Percentiles rank a stretch among this genome's conserved stretches.
Evolutionary conservation across 129 eudicot genomes (phyloP).

Genomic region (Cynara cardunculus): DNA sequence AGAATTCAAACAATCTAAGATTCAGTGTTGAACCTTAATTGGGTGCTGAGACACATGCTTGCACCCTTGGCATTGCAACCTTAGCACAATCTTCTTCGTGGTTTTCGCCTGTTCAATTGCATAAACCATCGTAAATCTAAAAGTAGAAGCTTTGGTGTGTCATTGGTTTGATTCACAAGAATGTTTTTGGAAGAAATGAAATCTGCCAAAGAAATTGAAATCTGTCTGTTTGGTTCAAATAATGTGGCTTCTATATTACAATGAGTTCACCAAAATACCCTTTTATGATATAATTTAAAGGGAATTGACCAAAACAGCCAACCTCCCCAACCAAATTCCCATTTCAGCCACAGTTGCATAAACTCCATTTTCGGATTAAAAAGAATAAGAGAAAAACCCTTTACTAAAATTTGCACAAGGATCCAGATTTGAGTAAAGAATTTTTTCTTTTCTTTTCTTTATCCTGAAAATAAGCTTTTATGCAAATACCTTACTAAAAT

Average conservation of each 20-base stretch:
- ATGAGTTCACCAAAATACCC: not conserved
- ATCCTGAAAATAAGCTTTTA: too few species aligned
- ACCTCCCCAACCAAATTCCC: too few species aligned
- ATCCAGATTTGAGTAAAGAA: too few species aligned
- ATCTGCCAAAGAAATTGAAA: not conserved
- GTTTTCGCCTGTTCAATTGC: slow-evolving; percentile 33
- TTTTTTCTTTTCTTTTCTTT: too few species aligned
- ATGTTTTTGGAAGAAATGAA: not conserved
- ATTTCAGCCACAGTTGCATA: too few species aligned
- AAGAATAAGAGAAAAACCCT: too few species aligned
- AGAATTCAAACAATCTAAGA: too few species aligned
- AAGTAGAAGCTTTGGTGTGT: too few species aligned
- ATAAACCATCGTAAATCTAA: not conserved
- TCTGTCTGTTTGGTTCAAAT: not conserved
- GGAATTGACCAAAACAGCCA: too few species aligned
- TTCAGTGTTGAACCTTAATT: slow-evolving; percentile 27
- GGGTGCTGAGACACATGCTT: slow-evolving; percentile 45
- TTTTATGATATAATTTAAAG: not conserved
- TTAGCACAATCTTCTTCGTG: slow-evolving; percentile 46
- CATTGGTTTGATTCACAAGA: not conserved
- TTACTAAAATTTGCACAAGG: too few species aligned
- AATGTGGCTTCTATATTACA: not conserved
- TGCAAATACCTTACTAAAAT: too few species aligned
- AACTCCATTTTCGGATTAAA: too few species aligned
- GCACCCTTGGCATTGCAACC: slow-evolving; percentile 44